These are phyloP conservation scores for Ophiostoma himal-ulmi DNA, from an alignment of 2,329 filamentous ascomycete species.

Conservation along the genomic window DNA sequence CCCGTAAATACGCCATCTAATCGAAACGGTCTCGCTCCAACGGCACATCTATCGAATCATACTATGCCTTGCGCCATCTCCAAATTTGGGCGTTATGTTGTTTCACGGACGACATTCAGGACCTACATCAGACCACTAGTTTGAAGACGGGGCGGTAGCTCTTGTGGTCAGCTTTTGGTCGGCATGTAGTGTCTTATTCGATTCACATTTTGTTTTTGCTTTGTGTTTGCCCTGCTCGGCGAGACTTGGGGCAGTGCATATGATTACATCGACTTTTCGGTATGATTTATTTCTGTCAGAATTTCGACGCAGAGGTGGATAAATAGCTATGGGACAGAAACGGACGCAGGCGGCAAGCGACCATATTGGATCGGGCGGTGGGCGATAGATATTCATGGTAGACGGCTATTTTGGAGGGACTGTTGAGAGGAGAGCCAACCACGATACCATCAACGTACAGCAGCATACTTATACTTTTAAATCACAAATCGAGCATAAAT, in stretches of 20 bases:
- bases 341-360: not conserved
- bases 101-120: not conserved
- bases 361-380: not conserved
- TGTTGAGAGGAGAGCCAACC: slow-evolving; percentile 18
- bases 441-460: slow-evolving; percentile 22
- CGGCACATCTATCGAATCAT: not conserved
- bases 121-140: not conserved
- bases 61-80: not conserved
- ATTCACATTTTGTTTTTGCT: not conserved
- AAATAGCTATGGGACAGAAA: not conserved
- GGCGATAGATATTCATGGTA: not conserved
- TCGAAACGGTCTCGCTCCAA: not conserved
- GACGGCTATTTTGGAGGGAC: not conserved
- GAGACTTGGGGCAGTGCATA: not conserved
- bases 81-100: not conserved
- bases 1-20: slow-evolving; percentile 95
- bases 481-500: slow-evolving; percentile 14
- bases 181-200: not conserved
- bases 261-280: not conserved
- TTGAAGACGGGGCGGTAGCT: not conserved
- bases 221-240: not conserved
- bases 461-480: slow-evolving; percentile 15
- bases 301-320: not conserved
- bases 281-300: not conserved
- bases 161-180: not conserved